phyloP scores from a whole-genome alignment of 2,329 filamentous ascomycete species.

The Colletotrichum endophyticum region DNA sequence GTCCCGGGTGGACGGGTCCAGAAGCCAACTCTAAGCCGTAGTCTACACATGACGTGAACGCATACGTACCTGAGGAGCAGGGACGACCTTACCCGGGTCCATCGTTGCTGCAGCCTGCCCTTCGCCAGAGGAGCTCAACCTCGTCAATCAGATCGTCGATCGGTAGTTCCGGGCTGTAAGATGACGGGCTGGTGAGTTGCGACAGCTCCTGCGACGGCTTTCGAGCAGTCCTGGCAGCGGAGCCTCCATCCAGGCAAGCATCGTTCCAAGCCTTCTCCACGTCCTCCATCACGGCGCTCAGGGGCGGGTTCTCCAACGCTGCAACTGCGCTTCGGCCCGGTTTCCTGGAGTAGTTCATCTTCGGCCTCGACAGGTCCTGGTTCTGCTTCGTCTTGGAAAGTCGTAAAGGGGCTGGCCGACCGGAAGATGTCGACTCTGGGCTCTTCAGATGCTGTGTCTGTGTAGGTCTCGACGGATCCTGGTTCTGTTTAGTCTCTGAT shows the following conservation, averaged over 20 bases:
- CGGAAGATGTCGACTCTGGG: background rate
- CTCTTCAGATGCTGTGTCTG: background rate
- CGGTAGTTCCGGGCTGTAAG: background rate
- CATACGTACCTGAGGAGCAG: background rate
- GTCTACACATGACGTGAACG: background rate
- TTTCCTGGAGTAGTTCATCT: background rate
- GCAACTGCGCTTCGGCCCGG: background rate
- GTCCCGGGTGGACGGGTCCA: background rate
- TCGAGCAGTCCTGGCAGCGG: background rate
- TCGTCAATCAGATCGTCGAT: slow-evolving; percentile 15
- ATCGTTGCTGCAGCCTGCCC: background rate
- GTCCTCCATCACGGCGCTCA: background rate
- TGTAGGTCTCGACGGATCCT: background rate
- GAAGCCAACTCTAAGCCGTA: background rate
- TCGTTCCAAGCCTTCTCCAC: background rate
- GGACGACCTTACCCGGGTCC: background rate
- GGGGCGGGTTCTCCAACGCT: background rate
- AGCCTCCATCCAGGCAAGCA: background rate
- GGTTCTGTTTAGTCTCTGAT: background rate
- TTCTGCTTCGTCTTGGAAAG: background rate
- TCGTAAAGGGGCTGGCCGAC: background rate
- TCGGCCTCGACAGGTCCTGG: background rate
- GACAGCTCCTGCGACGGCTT: background rate
- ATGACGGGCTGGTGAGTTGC: background rate
- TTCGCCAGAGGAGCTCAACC: slow-evolving; percentile 17